phyloP scores from a whole-genome alignment of 108 stramenopile genomes.

The Aureococcus anophagefferens region DNA sequence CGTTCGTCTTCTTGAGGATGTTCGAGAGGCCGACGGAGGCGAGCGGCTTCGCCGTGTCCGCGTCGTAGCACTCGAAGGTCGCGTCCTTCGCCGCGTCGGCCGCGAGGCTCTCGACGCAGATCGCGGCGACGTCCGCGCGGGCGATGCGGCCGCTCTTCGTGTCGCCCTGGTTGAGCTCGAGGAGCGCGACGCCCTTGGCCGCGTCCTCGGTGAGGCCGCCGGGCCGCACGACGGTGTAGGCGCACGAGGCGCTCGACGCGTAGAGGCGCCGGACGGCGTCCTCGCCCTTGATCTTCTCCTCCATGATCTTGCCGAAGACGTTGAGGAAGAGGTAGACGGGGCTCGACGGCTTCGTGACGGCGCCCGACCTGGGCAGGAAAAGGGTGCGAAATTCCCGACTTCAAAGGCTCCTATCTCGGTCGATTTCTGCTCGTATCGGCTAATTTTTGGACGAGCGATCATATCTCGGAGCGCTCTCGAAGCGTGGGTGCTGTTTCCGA shows the following conservation, averaged over 20 bases:
- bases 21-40: conserved; percentile 54
- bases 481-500: no score
- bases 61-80: conserved; percentile 67
- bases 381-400: conserved; percentile 21
- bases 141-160: conserved; percentile 58
- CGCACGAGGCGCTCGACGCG: neutral
- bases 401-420: no score
- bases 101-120: conserved; percentile 50
- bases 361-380: conserved; percentile 62
- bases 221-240: conserved; percentile 69
- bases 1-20: conserved; percentile 36
- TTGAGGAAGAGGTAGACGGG: conserved; percentile 63
- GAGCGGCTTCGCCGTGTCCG: conserved; percentile 51
- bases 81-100: conserved; percentile 34
- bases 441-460: no score
- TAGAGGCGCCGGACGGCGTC: conserved; percentile 56
- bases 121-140: conserved; percentile 56
- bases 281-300: conserved; percentile 68
- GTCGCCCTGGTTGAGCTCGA: conserved; percentile 75
- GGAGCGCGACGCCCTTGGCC: conserved; percentile 27
- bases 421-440: no score
- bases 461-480: no score
- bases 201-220: conserved; percentile 61
- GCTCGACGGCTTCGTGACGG: conserved; percentile 61
- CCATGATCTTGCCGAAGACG: conserved; percentile 69